A percentile compares a stretch with the other conserved stretches of the same genome.
These are phyloP conservation scores for Thalassiosira mediterranea DNA, from an alignment of 352 stramenopile species.

Conservation along the genomic window DNA sequence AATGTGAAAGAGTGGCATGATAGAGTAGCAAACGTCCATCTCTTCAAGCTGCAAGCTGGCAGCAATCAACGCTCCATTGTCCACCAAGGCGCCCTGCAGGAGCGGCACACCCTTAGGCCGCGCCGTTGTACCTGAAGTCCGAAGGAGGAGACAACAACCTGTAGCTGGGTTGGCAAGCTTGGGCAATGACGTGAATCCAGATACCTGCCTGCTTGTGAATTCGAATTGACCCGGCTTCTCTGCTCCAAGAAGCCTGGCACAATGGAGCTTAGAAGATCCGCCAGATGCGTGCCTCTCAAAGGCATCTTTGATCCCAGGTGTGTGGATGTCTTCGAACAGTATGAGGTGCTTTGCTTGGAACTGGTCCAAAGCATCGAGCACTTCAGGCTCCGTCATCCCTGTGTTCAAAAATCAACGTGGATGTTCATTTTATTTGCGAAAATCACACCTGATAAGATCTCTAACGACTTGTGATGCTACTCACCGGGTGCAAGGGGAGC, in stretches of 20 bases:
- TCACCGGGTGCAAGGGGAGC: too few relatives aligned
- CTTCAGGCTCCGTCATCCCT: constrained; percentile 19
- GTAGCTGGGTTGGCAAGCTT: constrained; percentile 7
- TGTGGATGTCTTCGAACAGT: constrained; percentile 34
- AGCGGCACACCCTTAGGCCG: constrained; percentile 33
- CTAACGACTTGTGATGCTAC: too few relatives aligned
- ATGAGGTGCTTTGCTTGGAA: constrained; percentile 35
- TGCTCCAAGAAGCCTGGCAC: background rate
- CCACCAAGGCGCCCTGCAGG: constrained; percentile 5
- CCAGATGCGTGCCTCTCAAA: constrained; percentile 18
- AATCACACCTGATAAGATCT: too few relatives aligned
- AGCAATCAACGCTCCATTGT: constrained; percentile 27
- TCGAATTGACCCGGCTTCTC: constrained; percentile 5
- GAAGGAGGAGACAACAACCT: constrained; percentile 15
- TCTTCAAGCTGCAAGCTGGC: constrained; percentile 20
- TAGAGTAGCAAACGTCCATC: constrained; percentile 10
- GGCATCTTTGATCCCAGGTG: constrained; percentile 15
- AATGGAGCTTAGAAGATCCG: constrained; percentile 4
- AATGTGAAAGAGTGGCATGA: constrained; percentile 43
- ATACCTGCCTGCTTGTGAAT: too few relatives aligned
- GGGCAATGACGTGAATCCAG: background rate
- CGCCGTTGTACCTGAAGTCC: constrained; percentile 34
- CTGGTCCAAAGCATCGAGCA: constrained; percentile 27
- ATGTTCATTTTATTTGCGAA: too few relatives aligned
- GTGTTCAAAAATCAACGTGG: too few relatives aligned